Evolutionary conservation across 2,329 filamentous ascomycete genomes (phyloP), one percentile per base, ranked within the genome.

Genomic region (Fonsecaea multimorphosa): DNA sequence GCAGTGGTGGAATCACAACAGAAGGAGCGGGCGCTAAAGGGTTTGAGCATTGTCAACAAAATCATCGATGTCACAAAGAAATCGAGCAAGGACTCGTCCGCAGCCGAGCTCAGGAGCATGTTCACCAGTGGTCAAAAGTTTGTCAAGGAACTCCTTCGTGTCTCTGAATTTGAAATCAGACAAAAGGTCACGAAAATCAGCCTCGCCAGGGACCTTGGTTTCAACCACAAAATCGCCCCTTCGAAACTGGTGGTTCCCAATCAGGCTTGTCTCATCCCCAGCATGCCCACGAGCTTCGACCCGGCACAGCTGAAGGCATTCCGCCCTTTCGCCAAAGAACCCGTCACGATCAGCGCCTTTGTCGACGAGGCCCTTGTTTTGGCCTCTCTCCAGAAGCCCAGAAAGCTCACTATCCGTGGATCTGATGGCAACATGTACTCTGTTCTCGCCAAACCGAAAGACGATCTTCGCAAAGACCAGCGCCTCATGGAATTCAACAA

Each of bases 401-500:
- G 94, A 58, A 95, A 94, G 72, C 87, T 99, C 61, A 95, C 88
- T 16, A 91, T 95, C 6, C 87, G 91, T 61, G 95, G 94, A 0
- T 94, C 91, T 0, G 93, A 99, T 77, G 95, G 96, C 7, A 90
- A 90, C 65, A 85, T 85, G 19, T 99, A 99, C 76, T 91, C 92
- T 70, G 86, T 99, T 7, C 85, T 99, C 63, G 96, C 96, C 82
- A 99, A 99, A 75, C 96, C 95, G 8, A 98, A 98, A 77, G 95
- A 99, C 76, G 96, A 99, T 76, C 85, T 99, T 27, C 90, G 95
- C 58, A 99, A 96, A 71, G 96, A 99, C 74, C 94, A 98, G 77
- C 92, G 95, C 58, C 87, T 99, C 22, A 99, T 99, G 93, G 96
- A 99, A 76, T 99, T 99, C 83, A 99, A 98, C 76, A 89, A 90